A percentile compares a stretch with the other conserved stretches of the same genome.
Evolutionary conservation across 148 eudicot species (phyloP).

Genomic region (Camellia granthamiana): DNA sequence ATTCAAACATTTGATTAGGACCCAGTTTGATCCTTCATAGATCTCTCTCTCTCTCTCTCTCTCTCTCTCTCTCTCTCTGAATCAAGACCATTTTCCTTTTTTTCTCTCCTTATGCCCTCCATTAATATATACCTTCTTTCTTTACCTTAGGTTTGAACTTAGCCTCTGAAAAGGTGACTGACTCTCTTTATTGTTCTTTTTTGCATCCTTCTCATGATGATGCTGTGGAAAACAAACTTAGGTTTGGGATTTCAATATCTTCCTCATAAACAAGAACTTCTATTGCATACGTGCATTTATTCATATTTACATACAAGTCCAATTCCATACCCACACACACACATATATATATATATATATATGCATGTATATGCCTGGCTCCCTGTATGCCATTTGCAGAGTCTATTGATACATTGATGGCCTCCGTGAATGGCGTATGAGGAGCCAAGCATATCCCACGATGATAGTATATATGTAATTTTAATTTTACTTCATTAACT

Average conservation of each 20-base stretch:
- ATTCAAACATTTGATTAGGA: slow-evolving; percentile 10
- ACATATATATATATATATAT: neutral
- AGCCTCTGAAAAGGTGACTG: neutral
- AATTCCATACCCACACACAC: too few species aligned
- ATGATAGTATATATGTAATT: neutral
- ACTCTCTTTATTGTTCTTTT: too few species aligned
- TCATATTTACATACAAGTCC: neutral
- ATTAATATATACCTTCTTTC: neutral
- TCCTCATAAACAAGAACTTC: neutral
- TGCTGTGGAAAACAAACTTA: too few species aligned
- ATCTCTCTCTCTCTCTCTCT: neutral
- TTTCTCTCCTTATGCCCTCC: neutral
- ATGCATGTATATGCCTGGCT: slow-evolving; percentile 55
- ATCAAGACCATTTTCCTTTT: neutral
- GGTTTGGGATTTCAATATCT: neutral
- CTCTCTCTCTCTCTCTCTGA: neutral
- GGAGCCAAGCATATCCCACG: slow-evolving; percentile 54
- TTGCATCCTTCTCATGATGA: too few species aligned
- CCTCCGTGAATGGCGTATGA: slow-evolving; percentile 58
- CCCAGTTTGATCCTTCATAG: slow-evolving; percentile 9
- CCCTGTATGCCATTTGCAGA: slow-evolving; percentile 66
- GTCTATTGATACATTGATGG: slow-evolving; percentile 38
- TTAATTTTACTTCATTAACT: neutral
- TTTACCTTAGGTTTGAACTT: neutral
- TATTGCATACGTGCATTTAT: neutral